A percentile compares a stretch with the other conserved stretches of the same genome.
Conservation (phyloP, 1,284 basidiomycete species). For the Microbotryum silenes-acaulis region DNA sequence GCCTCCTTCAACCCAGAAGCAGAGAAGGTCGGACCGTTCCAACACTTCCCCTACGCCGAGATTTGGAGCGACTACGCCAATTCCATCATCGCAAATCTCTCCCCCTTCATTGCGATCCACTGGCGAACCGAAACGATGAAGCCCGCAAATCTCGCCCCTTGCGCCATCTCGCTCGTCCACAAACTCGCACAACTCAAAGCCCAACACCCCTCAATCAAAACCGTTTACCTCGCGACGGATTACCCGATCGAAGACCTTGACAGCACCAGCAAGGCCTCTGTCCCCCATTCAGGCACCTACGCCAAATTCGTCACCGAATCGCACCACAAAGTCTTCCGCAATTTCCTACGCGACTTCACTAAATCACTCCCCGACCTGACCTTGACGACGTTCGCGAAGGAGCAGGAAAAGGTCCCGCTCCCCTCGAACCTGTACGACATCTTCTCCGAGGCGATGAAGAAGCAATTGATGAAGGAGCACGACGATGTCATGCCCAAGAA, state of each 20-base stretch:
- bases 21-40: conserved; percentile 21
- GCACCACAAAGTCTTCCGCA: conserved; percentile 34
- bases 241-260: conserved; percentile 36
- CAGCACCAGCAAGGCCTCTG: neutral
- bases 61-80: conserved; percentile 34
- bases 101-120: conserved; percentile 36
- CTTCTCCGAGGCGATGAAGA: neutral
- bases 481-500: neutral
- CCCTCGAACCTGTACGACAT: neutral
- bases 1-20: conserved; percentile 8
- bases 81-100: conserved; percentile 15
- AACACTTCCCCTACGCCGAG: conserved; percentile 35
- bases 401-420: conserved; percentile 21
- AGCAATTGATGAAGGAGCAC: neutral
- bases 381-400: conserved; percentile 35
- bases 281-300: conserved; percentile 37
- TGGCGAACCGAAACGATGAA: conserved; percentile 38
- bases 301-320: conserved; percentile 34
- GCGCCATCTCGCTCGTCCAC: conserved; percentile 31
- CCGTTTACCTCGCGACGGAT: conserved; percentile 38
- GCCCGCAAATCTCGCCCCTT: conserved; percentile 30
- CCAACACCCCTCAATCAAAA: conserved; percentile 27
- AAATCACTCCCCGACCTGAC: conserved; percentile 1
- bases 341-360: conserved; percentile 28
- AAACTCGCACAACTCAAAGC: conserved; percentile 25